Percentiles rank a stretch among this genome's conserved stretches.
phyloP scores from a whole-genome alignment of 1,284 basidiomycete species.

The Irpex lacteus region DNA sequence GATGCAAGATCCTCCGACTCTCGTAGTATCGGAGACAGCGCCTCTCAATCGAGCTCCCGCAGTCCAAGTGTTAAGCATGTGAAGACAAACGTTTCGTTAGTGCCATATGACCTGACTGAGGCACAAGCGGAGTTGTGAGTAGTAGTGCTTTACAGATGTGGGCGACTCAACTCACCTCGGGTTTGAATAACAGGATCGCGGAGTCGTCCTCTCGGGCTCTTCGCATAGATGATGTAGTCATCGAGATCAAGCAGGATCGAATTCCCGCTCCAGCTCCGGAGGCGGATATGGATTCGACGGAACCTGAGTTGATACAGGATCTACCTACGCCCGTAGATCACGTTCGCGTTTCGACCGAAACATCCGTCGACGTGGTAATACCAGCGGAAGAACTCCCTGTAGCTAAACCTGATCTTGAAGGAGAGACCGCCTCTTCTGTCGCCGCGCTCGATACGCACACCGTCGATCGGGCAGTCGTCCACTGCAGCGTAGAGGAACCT shows the following conservation, averaged over 20 bases:
- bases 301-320: background rate
- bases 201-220: background rate
- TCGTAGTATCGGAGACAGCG: background rate
- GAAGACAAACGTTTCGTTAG: background rate
- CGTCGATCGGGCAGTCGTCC: background rate
- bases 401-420: background rate
- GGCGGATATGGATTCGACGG: background rate
- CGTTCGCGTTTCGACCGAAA: background rate
- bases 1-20: background rate
- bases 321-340: background rate
- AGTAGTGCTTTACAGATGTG: background rate
- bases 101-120: background rate
- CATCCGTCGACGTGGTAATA: background rate
- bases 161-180: no score
- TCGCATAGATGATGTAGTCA: background rate
- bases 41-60: background rate
- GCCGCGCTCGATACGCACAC: background rate
- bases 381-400: background rate
- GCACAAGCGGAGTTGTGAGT: background rate
- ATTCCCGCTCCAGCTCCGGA: background rate
- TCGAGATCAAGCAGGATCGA: background rate
- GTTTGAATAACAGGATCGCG: background rate
- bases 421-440: background rate
- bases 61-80: background rate
- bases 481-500: background rate